A percentile compares a stretch with the other conserved stretches of the same genome.
phyloP scores from a whole-genome alignment of 257 asterid species.

The Gentiana straminea region DNA sequence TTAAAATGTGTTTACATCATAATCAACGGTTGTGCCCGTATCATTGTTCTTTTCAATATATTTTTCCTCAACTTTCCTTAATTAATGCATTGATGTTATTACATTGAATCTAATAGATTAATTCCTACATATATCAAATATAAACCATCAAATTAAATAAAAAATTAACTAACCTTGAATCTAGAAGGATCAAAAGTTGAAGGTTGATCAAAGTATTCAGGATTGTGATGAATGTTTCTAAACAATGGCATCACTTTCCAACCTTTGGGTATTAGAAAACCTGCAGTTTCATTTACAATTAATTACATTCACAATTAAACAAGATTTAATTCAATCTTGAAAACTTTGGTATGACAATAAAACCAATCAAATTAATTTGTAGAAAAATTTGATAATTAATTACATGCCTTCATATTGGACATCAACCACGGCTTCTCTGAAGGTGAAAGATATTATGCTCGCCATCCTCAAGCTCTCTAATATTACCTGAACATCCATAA shows the following conservation, averaged over 20 bases:
- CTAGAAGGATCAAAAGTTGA: conserved; percentile 64
- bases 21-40: no score
- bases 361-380: neutral
- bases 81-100: no score
- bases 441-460: conserved; percentile 84
- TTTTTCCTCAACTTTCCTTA: no score
- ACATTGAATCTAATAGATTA: no score
- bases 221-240: conserved; percentile 88
- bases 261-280: conserved; percentile 82
- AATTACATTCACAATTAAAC: no score
- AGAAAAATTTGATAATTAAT: neutral
- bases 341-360: neutral
- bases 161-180: conserved; percentile 45
- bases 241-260: conserved; percentile 97
- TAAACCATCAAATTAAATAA: neutral
- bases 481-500: conserved; percentile 38
- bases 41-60: no score
- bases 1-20: no score
- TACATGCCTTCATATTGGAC: conserved; percentile 63
- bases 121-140: conserved; percentile 1
- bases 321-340: no score
- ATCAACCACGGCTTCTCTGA: conserved; percentile 89
- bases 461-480: conserved; percentile 87
- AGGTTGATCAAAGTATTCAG: conserved; percentile 67
- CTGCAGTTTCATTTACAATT: conserved; percentile 21